These are phyloP conservation scores for Babesia divergens DNA, from an alignment of 169 alveolate genomes.

Conservation along the genomic window DNA sequence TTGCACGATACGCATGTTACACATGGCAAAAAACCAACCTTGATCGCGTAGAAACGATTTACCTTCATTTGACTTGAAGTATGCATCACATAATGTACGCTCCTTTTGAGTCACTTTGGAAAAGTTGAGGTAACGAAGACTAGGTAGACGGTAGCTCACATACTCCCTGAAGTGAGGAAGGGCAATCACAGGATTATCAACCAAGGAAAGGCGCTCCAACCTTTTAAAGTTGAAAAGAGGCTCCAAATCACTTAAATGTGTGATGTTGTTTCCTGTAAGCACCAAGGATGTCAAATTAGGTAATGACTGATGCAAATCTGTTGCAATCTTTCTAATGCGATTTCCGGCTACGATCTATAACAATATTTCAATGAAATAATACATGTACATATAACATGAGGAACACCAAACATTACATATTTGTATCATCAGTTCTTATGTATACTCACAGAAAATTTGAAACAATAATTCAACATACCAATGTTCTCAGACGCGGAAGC, in stretches of 20 bases:
- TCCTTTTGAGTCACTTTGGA: constrained; percentile 69
- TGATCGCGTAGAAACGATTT: constrained; percentile 1
- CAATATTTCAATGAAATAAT: neutral
- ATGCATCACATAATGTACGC: constrained; percentile 52
- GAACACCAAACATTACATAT: neutral
- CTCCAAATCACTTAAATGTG: constrained; percentile 59
- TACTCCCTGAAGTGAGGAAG: constrained; percentile 72
- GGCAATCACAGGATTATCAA: constrained; percentile 67
- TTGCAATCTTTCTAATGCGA: constrained; percentile 74
- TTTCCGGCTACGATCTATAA: constrained; percentile 74
- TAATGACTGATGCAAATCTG: constrained; percentile 64
- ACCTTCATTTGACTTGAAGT: constrained; percentile 59
- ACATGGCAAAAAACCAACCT: neutral
- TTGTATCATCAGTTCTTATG: neutral
- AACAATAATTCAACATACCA: constrained; percentile 63
- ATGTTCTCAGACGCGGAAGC: constrained; percentile 76
- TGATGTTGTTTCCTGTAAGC: constrained; percentile 81
- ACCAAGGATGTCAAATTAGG: constrained; percentile 84
- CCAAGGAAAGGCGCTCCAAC: constrained; percentile 63
- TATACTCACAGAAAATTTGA: neutral
- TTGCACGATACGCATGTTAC: neutral
- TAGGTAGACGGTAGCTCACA: constrained; percentile 68
- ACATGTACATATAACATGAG: neutral
- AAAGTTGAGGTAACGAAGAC: constrained; percentile 73
- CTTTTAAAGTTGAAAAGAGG: constrained; percentile 66